Base-by-base conservation (phyloP, 192 early-diverging fungal genomes). In the Podila horticola region DNA sequence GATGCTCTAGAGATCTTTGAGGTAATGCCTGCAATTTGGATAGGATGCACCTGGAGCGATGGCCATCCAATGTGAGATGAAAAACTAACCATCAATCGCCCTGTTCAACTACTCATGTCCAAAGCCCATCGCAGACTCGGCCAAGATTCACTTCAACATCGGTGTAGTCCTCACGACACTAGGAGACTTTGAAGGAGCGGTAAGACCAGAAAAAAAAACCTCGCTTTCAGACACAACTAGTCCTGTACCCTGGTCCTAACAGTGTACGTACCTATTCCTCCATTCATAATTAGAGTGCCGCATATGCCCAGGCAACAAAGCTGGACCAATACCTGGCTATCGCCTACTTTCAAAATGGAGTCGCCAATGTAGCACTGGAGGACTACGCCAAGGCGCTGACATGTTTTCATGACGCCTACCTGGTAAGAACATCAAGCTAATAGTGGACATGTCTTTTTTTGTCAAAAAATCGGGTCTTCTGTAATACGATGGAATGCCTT, bases 141-240 rank as follows among this genome's bases (percentile, higher is more conserved):
- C 96, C 36, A 97, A 96, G 86, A 97, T 98, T 62, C 94, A 97
- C 85, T 99, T 98, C 85, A 99, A 98, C 83, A 95, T 98, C 73
- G 96, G 93, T 5, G 90, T 96, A 64, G 89, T 94, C 59, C 91
- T 91, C 58, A 87, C 95, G 19, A 93, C 91, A 20, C 66, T 94
- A 36, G 90, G 90, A 24, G 89, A 96, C 65, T 86, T 92, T 79
- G 86, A 93, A 28, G 89, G 88, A 72, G 98, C 97, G 67, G 95
- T 99, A 90, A 88, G 93, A 90, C 61, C 38, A 22, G 20, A 12
- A 36, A 36, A 64, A 41, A 38, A 36, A 29, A 51, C n/a, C 41
- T 26, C 62, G 26, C n/a, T 36, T n/a, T 30, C 17, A 33, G 48
- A 51, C 28, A 66, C 45, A 50, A 65, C 19, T 10, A 51, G n/a